These are phyloP conservation scores for Cetraspora pellucida DNA, from an alignment of 192 early-diverging fungal species.

Conservation along the genomic window DNA sequence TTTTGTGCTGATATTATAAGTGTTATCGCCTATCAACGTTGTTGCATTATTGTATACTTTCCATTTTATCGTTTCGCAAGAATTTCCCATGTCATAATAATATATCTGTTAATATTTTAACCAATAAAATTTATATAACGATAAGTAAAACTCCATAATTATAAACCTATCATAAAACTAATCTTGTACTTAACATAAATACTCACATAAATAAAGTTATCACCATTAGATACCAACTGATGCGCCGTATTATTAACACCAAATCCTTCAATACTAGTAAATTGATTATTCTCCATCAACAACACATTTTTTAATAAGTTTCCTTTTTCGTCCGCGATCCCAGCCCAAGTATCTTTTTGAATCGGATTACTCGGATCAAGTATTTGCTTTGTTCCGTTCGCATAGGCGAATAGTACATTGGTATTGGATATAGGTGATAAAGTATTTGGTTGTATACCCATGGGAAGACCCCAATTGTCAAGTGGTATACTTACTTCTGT, in stretches of 20 bases:
- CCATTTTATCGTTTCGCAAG: not conserved
- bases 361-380: not conserved
- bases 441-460: conserved; percentile 13
- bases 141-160: not conserved
- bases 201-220: conserved; percentile 7
- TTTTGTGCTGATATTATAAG: not conserved
- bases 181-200: not conserved
- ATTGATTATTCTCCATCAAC: not conserved
- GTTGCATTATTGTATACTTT: conserved; percentile 7
- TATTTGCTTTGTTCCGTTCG: not conserved
- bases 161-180: not conserved
- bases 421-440: not conserved
- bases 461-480: not conserved
- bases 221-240: not conserved
- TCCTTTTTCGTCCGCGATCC: conserved; percentile 9
- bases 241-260: conserved; percentile 6
- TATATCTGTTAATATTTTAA: not conserved
- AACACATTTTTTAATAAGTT: not conserved
- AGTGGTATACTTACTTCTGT: not conserved
- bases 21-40: not conserved
- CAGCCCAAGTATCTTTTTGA: conserved; percentile 16
- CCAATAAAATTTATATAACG: not conserved
- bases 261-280: not conserved
- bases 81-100: not conserved
- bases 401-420: conserved; percentile 3